These are phyloP conservation scores for Aspergillus proliferans DNA, from an alignment of 2,329 filamentous ascomycete species.

Conservation along the genomic window DNA sequence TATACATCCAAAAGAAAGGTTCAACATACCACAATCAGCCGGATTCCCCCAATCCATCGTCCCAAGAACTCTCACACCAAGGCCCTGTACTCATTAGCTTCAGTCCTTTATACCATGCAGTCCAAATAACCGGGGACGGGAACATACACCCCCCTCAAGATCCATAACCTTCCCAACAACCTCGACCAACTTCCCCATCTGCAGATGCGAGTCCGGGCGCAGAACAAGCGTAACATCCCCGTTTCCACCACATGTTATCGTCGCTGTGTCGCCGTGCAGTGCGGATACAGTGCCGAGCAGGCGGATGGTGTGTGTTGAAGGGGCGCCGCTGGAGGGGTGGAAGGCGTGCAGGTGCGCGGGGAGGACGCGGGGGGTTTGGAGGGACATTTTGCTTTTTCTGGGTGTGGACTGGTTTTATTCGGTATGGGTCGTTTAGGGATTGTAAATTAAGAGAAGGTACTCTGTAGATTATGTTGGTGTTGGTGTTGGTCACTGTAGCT, in stretches of 20 bases:
- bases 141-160: slow-evolving; percentile 33
- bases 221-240: slow-evolving; percentile 69
- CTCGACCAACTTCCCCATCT: slow-evolving; percentile 42
- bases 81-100: slow-evolving; percentile 22
- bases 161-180: slow-evolving; percentile 42
- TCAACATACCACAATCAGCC: slow-evolving; percentile 31
- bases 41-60: slow-evolving; percentile 39
- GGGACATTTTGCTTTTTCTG: slow-evolving; percentile 50
- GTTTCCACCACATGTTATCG: slow-evolving; percentile 63
- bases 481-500: background rate
- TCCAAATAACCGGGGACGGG: background rate
- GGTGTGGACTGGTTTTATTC: background rate
- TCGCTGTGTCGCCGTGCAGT: slow-evolving; percentile 72
- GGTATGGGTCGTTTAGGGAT: background rate
- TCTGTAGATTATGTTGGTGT: background rate
- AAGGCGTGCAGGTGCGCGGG: slow-evolving; percentile 73
- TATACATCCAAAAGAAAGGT: background rate
- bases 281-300: slow-evolving; percentile 79
- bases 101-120: background rate
- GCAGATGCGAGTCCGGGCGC: slow-evolving; percentile 51
- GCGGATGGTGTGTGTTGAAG: slow-evolving; percentile 62
- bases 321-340: slow-evolving; percentile 43
- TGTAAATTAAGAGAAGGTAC: background rate
- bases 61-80: slow-evolving; percentile 37
- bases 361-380: slow-evolving; percentile 76